phyloP scores from a whole-genome alignment of 2,329 filamentous ascomycete genomes.

The Xylariaceae sp. region DNA sequence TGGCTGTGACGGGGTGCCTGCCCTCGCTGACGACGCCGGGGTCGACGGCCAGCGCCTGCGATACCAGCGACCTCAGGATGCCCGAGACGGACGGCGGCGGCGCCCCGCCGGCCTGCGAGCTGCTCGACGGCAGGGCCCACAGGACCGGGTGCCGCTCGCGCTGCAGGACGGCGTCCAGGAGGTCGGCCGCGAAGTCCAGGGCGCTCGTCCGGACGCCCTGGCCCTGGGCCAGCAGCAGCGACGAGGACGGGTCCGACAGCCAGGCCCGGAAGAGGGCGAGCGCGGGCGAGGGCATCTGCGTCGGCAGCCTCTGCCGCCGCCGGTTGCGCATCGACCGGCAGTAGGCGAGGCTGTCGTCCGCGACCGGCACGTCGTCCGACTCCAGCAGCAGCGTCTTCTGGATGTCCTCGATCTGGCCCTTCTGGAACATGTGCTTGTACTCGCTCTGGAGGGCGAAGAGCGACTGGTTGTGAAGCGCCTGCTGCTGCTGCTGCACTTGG shows the following conservation, averaged over 20 bases:
- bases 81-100: neutral
- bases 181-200: conserved; percentile 8
- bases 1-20: neutral
- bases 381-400: conserved; percentile 1
- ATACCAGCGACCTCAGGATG: conserved; percentile 2
- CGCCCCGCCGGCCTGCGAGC: neutral
- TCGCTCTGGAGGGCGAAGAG: conserved; percentile 1
- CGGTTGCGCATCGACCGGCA: conserved; percentile 8
- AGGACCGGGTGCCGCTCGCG: conserved; percentile 2
- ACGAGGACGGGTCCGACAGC: conserved; percentile 2
- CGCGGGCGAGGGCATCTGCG: neutral
- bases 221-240: conserved; percentile 8
- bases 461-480: conserved; percentile 1
- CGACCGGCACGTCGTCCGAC: neutral
- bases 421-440: conserved; percentile 2
- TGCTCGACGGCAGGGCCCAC: conserved; percentile 3
- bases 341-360: conserved; percentile 2
- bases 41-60: conserved; percentile 1
- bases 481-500: conserved; percentile 3
- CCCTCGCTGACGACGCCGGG: conserved; percentile 1
- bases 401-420: conserved; percentile 3
- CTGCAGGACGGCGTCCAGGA: conserved; percentile 5
- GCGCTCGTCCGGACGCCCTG: conserved; percentile 5
- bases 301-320: conserved; percentile 2
- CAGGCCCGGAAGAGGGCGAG: conserved; percentile 3